Base-by-base conservation (phyloP, 164 flowering plant species). In the Magnolia kwangsiensis region DNA sequence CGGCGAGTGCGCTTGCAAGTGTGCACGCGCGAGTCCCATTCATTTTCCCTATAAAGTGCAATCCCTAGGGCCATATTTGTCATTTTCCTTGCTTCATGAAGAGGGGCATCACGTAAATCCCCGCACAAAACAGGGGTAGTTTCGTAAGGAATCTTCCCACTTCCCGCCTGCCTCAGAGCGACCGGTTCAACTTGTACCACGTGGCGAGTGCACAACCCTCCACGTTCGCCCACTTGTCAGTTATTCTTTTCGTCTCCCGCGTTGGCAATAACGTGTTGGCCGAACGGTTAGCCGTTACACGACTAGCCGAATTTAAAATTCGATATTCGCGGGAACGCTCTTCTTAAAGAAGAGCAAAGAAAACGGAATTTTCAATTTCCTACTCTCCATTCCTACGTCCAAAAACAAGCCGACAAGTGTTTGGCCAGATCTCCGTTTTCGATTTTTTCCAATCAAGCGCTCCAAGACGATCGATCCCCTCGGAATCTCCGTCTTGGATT, bases 311-410 rank as follows among this genome's bases (percentile, higher is more conserved):
- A 80, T 51, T 71, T 66, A 64, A 71, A 75, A 78, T 24, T 61
- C 65, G 49, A 78, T 81, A 27, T 69, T 37, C 81, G 82, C 82
- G 82, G 84, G 80, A 81, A 75, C 69, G 29, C 37, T 5, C n/a
- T 16, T 71, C 74, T 72, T 78, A 37, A 37, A 37, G 45, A 37
- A 37, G 45, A 21, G 76, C 79, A 69, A 79, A 79, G 24, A 77
- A 73, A 81, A 59, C 80, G 80, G 82, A 83, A 74, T 50, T 59
- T 75, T 69, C 70, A 79, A 51, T 50, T 77, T 66, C 8, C 71
- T 24, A 1, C 23, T 63, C 7, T 37, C 45, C 7, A 37, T 37
- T 37, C 45, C 45, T 37, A 37, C 45, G 7, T 37, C 45, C 61
- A 23, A 6, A 51, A 20, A 21, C 18, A 76, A 71, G 14, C 49